Percentiles rank a stretch among this genome's conserved stretches.
Evolutionary conservation across 164 flowering plant species (phyloP).

Genomic region (Piper longum): DNA sequence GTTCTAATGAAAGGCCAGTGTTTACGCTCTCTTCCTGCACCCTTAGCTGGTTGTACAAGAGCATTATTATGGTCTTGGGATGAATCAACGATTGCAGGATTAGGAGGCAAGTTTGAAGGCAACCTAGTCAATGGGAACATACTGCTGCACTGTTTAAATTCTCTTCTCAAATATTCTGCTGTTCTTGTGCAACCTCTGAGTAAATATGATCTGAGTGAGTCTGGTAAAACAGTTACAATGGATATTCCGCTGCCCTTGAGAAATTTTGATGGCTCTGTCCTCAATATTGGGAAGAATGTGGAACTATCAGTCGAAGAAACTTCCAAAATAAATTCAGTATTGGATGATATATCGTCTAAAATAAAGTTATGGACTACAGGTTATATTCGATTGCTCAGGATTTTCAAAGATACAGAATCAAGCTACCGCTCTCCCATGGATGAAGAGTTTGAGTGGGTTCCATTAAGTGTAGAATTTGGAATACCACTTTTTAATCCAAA

Average conservation of each 20-base stretch:
- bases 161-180: constrained; percentile 82
- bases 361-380: constrained; percentile 71
- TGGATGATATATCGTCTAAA: constrained; percentile 41
- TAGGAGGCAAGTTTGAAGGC: constrained; percentile 92
- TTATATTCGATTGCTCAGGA: constrained; percentile 71
- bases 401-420: constrained; percentile 54
- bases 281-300: constrained; percentile 54
- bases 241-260: constrained; percentile 87
- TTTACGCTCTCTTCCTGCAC: constrained; percentile 87
- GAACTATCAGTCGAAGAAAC: constrained; percentile 47
- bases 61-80: constrained; percentile 99
- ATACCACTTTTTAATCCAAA: constrained; percentile 90
- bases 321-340: constrained; percentile 32
- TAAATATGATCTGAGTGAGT: constrained; percentile 63
- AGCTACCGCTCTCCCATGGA: constrained; percentile 40
- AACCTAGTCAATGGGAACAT: constrained; percentile 77
- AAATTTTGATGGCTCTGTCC: constrained; percentile 73
- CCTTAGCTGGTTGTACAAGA: constrained; percentile 87
- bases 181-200: constrained; percentile 88
- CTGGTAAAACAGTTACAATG: constrained; percentile 45
- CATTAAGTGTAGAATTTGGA: constrained; percentile 83
- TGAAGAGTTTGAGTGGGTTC: constrained; percentile 87
- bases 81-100: constrained; percentile 77
- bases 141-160: constrained; percentile 82
- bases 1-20: constrained; percentile 95